Evolutionary conservation across 2,329 filamentous ascomycete genomes (phyloP), one percentile per base, ranked within the genome.

Genomic region (Nannizzia gypsea): DNA sequence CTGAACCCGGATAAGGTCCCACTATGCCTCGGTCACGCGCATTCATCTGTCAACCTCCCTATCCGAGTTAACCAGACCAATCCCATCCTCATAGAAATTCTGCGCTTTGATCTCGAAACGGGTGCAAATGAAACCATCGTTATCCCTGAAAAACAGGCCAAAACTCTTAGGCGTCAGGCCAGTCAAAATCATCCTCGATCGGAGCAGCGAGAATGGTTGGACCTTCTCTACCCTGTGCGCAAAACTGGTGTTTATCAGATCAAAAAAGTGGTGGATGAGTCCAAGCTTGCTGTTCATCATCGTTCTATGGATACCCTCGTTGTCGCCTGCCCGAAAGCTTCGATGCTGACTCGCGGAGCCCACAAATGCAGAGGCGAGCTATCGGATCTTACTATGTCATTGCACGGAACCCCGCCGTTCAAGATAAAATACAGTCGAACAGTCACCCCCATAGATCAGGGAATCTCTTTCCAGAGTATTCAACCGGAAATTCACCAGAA

Each of bases 31-130:
- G 86, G 86, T 60, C 77, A 79, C 48, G 77, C 81, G 22, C 83
- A 80, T 61, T 79, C 80, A 31, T 77, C 81, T 6, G 81, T 85
- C 42, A 78, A 81, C 57, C 77, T 99, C 31, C 93, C 92, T 1
- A 88, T 99, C 52, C 87, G 85, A 69, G 91, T 99, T 76, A 99
- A 99, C 72, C 89, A 95, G 63, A 97, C 92, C 3, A 83, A 87
- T 36, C 95, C 93, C 0, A 86, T 90, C 64, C 82, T 89, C 61
- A 90, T 99, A 63, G 91, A 99, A 71, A 77, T 99, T n/a, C 72
- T 91, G 48, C 89, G 92, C 48, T 83, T 89, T 65, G 92, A 97
- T 70, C 80, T 96, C 36, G 87, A 92, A 4, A 90, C 86, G 1
- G 86, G 87, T 64, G 78, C 81, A 60, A 88, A 91, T 63, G 91